A percentile compares a stretch with the other conserved stretches of the same genome.
Conservation (phyloP, 495 filamentous ascomycete species). For the Neurospora hispaniola region DNA sequence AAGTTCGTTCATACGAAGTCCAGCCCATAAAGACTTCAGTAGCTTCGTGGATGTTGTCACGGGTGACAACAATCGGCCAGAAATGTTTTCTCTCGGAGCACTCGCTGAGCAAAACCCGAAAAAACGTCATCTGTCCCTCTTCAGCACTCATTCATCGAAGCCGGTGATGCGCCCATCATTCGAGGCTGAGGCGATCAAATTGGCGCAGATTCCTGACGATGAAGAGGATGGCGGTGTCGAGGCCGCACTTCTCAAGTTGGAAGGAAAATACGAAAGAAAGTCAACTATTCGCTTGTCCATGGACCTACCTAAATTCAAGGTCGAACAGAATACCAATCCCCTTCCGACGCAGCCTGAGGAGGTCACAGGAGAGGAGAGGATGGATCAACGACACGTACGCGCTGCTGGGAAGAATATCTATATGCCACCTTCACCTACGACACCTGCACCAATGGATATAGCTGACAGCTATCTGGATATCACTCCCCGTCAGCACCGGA, state of each 20-base stretch:
- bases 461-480: constrained; percentile 16
- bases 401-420: constrained; percentile 23
- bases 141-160: constrained; percentile 66
- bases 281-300: constrained; percentile 28
- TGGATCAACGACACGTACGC: constrained; percentile 37
- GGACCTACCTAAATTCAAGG: constrained; percentile 12
- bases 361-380: constrained; percentile 30
- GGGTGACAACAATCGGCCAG: constrained; percentile 26
- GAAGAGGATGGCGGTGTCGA: constrained; percentile 87
- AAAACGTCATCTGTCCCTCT: constrained; percentile 45
- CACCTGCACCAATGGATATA: constrained; percentile 8
- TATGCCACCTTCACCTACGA: constrained; percentile 16
- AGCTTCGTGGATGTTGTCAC: constrained; percentile 34
- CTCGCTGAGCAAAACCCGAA: constrained; percentile 40
- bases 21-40: constrained; percentile 22
- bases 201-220: constrained; percentile 84
- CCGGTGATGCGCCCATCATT: constrained; percentile 76
- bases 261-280: constrained; percentile 67
- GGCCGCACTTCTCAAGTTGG: constrained; percentile 81
- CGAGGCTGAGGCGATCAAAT: constrained; percentile 76
- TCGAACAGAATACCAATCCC: constrained; percentile 3
- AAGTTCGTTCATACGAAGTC: constrained; percentile 44
- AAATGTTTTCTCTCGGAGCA: constrained; percentile 48
- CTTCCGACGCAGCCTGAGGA: constrained; percentile 10
- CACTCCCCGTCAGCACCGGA: constrained; percentile 7